Evolutionary conservation across 106 monocot species (phyloP), one percentile per base, ranked within the genome.

Genomic region (Chionographis japonica): DNA sequence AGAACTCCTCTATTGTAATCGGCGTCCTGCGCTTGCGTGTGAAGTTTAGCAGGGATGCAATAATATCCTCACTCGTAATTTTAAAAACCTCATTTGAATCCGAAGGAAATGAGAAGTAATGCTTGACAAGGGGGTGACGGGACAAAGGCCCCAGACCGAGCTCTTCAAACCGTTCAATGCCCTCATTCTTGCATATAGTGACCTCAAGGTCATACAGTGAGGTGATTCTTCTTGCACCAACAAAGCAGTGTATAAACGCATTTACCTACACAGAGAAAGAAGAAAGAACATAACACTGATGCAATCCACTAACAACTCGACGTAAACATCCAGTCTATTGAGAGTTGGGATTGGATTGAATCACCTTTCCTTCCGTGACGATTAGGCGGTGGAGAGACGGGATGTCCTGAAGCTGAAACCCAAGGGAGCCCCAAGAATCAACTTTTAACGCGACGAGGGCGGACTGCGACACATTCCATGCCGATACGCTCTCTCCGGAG

Each of bases 211-310:
- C 98, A 78, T 93, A 81, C 7, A 98, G 3, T 10, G 98, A 71
- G 9, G 80, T 70, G 15, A 98, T 87, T 66, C 62, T 85, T 58
- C 87, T 69, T 46, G 66, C 81, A 58, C 72, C 78, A 62, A 90
- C 83, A 79, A 80, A 98, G 67, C 98, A 93, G 65, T 98, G 89
- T 56, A 98, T 90, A 71, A 90, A 98, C 55, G 89, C 78, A 72
- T 81, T 90, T 19, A 92, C 87, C 97, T 95, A 71, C 17, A 15
- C 52, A 40, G 59, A 50, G 58, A 40, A 55, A 51, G 11, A 53
- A 43, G 8, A 8, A 40, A 63, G 42, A 27, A 6, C 35, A 52
- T 61, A n/a, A 57, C 13, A 66, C 46, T 16, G 2, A 9, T 40
- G 40, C 10, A 35, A 39, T 3, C 10, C 20, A 37, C 49, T 3